These are phyloP conservation scores for Talaromyces stipitatus DNA, from an alignment of 495 filamentous ascomycete species.

Conservation along the genomic window DNA sequence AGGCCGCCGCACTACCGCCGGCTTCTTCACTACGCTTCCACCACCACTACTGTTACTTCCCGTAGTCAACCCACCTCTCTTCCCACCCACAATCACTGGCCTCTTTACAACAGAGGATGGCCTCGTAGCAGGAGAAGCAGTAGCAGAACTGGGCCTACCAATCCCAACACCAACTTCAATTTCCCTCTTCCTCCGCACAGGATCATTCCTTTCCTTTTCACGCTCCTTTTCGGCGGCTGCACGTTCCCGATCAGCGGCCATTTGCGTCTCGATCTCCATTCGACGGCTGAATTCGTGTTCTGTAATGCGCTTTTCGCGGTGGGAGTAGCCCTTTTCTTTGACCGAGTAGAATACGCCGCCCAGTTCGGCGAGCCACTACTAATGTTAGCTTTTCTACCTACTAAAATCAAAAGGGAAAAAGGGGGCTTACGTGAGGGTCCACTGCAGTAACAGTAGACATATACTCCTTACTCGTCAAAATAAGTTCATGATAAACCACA, in stretches of 20 bases:
- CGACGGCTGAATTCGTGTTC: conserved; percentile 92
- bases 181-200: conserved; percentile 26
- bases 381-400: conserved; percentile 3
- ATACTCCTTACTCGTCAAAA: conserved; percentile 94
- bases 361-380: conserved; percentile 86
- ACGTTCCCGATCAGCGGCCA: conserved; percentile 77
- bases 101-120: conserved; percentile 26
- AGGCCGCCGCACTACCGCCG: conserved; percentile 43
- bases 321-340: conserved; percentile 95
- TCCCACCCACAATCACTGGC: conserved; percentile 26
- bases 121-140: conserved; percentile 1
- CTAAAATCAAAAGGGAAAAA: not conserved
- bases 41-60: conserved; percentile 31
- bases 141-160: not conserved
- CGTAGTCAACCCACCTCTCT: conserved; percentile 33
- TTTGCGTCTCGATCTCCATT: conserved; percentile 92
- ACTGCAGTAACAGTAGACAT: conserved; percentile 97
- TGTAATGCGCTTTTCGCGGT: conserved; percentile 77
- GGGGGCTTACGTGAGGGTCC: conserved; percentile 65
- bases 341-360: conserved; percentile 98
- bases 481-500: conserved; percentile 97
- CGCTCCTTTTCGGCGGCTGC: conserved; percentile 50
- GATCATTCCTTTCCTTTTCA: conserved; percentile 30
- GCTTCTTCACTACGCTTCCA: conserved; percentile 53
- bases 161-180: conserved; percentile 27